Evolutionary conservation across 1,284 basidiomycete species (phyloP), one percentile per base, ranked within the genome.

Genomic region (Mycena sp.): DNA sequence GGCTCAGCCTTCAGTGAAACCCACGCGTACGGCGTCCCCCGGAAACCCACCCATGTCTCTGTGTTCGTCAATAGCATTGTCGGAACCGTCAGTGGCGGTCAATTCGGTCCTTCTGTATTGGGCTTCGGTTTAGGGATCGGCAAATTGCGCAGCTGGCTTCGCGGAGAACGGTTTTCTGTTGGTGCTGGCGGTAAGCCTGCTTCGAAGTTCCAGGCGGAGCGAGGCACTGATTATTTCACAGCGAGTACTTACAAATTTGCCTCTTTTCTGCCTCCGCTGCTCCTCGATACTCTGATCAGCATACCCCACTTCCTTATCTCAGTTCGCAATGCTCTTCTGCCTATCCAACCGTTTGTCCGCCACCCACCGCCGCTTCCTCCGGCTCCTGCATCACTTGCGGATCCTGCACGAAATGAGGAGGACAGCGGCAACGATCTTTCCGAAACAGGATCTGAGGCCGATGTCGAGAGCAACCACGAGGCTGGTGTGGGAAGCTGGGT

Each of bases 151-250:
- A 84, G 83, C 65, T 86, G 85, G 81, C 68, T 89, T 29, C 81
- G 82, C 30, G 89, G 91, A 2, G 84, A 90, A 53, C 77, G 89
- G 43, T 84, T 91, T 69, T 83, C 86, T 17, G 77, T 93, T 54
- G 92, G 91, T 64, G 88, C 91, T 56, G 91, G 91, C 74, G 90
- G 90, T 92, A 69, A 70, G 83, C 76, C 17, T 0, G 29, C 32
- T 14, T 45, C 46, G 29, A 43, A 30, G 51, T 58, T 51, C 29
- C 5, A 4, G 9, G 49, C 6, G 41, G 21, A 23, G 35, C 49
- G 38, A n/a, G n/a, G n/a, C 56, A 41, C 64, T 45, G 45, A 63
- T 35, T 9, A 35, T 35, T 7, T 35, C 60, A 54, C 64, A 91
- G 90, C 90, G 10, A 76, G 80, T 43, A 91, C 90, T 7, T 92